These are phyloP conservation scores for Fraxinus anomala DNA, from an alignment of 257 asterid genomes.

Conservation along the genomic window DNA sequence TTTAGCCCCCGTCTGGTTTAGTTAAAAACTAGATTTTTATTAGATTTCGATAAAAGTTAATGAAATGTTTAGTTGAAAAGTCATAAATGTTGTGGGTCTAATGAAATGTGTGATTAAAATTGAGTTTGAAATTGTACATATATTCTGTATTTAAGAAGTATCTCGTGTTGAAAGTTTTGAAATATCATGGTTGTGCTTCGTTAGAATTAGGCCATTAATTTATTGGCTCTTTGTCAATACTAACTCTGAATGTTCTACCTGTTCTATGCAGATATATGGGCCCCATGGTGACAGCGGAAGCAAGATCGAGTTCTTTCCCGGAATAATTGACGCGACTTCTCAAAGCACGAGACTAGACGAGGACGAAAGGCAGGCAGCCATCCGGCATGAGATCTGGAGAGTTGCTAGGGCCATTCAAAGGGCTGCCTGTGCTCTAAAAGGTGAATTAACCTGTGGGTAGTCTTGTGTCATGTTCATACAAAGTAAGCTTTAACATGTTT, in stretches of 20 bases:
- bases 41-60: too few species aligned
- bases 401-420: conserved; percentile 80
- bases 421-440: conserved; percentile 63
- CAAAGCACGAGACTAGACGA: conserved; percentile 18
- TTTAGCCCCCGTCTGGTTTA: too few species aligned
- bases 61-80: too few species aligned
- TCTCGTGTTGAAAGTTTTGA: background rate
- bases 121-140: too few species aligned
- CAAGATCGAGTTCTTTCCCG: conserved; percentile 72
- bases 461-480: background rate
- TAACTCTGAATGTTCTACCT: background rate
- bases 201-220: background rate
- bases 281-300: conserved; percentile 52
- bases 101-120: too few species aligned
- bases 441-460: conserved; percentile 48
- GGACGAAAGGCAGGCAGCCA: conserved; percentile 34
- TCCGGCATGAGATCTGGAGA: conserved; percentile 84
- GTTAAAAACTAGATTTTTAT: too few species aligned
- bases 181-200: background rate
- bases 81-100: too few species aligned
- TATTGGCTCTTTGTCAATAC: background rate
- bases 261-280: conserved; percentile 73
- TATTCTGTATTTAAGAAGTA: too few species aligned
- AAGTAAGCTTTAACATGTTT: background rate
- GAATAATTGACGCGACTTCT: conserved; percentile 57